phyloP scores from a whole-genome alignment of 148 eudicot genomes.

The Persicaria tinctoria region DNA sequence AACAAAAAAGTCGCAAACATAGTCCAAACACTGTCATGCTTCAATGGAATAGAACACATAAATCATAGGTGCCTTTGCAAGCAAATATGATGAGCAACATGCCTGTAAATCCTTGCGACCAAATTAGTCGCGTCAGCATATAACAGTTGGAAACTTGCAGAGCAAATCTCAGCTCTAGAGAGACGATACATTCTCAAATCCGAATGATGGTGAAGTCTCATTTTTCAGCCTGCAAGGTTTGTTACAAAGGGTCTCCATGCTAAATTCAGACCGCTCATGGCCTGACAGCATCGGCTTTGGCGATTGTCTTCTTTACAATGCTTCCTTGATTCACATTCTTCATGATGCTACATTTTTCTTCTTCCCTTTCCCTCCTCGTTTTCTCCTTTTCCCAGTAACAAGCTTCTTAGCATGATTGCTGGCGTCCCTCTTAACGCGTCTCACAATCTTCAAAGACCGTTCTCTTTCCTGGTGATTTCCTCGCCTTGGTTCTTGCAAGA shows the following conservation, averaged over 20 bases:
- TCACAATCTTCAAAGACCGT: slow-evolving; percentile 19
- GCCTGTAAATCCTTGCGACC: too few relatives aligned
- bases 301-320: neutral
- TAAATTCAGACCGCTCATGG: neutral
- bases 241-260: neutral
- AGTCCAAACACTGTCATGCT: neutral
- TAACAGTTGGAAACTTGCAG: neutral
- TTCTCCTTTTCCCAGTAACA: slow-evolving; percentile 11
- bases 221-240: neutral
- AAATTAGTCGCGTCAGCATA: too few relatives aligned
- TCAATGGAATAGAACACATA: neutral
- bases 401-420: neutral
- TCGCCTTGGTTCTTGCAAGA: slow-evolving; percentile 33
- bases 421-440: slow-evolving; percentile 17
- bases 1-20: neutral
- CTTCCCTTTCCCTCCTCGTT: slow-evolving; percentile 16
- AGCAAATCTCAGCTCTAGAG: neutral
- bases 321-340: neutral
- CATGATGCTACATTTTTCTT: slow-evolving; percentile 5
- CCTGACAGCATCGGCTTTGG: neutral
- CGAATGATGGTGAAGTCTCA: neutral
- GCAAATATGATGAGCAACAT: too few relatives aligned
- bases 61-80: too few relatives aligned
- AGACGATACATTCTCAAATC: neutral
- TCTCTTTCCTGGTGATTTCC: slow-evolving; percentile 13